phyloP scores from a whole-genome alignment of 257 asterid genomes.

The Solanum verrucosum region DNA sequence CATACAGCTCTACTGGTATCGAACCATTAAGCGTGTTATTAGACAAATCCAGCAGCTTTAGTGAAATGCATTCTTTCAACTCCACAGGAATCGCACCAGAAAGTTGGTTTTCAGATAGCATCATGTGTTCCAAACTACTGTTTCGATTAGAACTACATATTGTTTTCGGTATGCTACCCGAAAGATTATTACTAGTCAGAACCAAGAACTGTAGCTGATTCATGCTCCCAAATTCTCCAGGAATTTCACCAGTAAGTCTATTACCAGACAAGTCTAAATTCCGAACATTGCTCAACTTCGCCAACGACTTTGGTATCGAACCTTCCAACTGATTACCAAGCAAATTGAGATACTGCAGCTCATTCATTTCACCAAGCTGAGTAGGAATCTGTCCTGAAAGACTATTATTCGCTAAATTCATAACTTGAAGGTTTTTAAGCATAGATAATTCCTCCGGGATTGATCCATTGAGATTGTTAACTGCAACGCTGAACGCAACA shows the following conservation, averaged over 20 bases:
- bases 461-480: conserved; percentile 55
- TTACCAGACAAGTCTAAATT: conserved; percentile 67
- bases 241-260: conserved; percentile 53
- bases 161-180: conserved; percentile 44
- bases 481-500: conserved; percentile 44
- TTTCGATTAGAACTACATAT: conserved; percentile 48
- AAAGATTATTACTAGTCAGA: conserved; percentile 55
- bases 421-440: conserved; percentile 31
- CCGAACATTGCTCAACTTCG: conserved; percentile 31
- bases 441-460: conserved; percentile 44
- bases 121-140: conserved; percentile 49
- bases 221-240: conserved; percentile 52
- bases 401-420: conserved; percentile 63
- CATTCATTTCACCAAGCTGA: conserved; percentile 32
- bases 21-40: conserved; percentile 60
- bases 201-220: conserved; percentile 39
- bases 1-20: conserved; percentile 64
- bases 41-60: conserved; percentile 72
- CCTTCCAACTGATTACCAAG: conserved; percentile 73
- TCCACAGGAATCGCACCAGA: conserved; percentile 56
- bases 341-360: conserved; percentile 49
- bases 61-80: conserved; percentile 38
- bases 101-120: conserved; percentile 50
- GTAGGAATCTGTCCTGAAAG: conserved; percentile 59
- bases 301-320: conserved; percentile 42